phyloP scores from a whole-genome alignment of 768 basidiomycete species.

The Lentinula raphanica region DNA sequence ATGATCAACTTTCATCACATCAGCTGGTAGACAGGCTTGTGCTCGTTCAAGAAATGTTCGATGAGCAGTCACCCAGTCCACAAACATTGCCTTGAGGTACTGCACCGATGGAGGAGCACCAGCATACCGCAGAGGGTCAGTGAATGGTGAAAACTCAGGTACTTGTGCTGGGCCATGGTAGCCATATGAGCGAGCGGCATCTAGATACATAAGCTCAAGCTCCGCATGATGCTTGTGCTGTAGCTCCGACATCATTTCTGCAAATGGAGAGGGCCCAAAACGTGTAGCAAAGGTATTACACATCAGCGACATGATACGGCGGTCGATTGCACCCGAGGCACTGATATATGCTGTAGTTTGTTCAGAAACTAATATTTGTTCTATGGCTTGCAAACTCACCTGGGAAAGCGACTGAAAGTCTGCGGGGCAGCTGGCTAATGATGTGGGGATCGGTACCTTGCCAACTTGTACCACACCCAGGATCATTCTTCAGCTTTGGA shows the following conservation, averaged over 20 bases:
- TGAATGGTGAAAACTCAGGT: constrained; percentile 11
- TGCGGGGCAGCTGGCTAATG: constrained; percentile 8
- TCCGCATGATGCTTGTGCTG: constrained; percentile 5
- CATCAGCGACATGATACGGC: constrained; percentile 10
- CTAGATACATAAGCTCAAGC: constrained; percentile 13
- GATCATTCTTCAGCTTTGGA: not conserved
- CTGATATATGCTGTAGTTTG: not conserved
- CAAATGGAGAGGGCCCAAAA: constrained; percentile 13
- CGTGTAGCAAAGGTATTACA: constrained; percentile 10
- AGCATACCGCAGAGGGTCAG: constrained; percentile 8
- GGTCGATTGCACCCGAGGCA: not conserved
- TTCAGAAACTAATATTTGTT: not conserved
- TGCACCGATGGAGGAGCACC: constrained; percentile 10
- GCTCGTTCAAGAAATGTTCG: constrained; percentile 11
- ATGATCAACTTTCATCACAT: constrained; percentile 12
- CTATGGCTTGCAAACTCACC: not conserved
- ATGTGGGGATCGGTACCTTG: constrained; percentile 11
- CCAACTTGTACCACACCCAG: constrained; percentile 6
- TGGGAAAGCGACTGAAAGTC: constrained; percentile 7
- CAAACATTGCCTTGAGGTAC: constrained; percentile 13
- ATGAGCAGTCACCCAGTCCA: constrained; percentile 10
- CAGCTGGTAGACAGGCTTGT: constrained; percentile 10
- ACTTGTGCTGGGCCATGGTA: constrained; percentile 4
- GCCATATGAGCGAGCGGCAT: constrained; percentile 8
- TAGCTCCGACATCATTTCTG: constrained; percentile 9